Evolutionary conservation across 2,329 filamentous ascomycete genomes (phyloP).

Genomic region (Hortaea werneckii): DNA sequence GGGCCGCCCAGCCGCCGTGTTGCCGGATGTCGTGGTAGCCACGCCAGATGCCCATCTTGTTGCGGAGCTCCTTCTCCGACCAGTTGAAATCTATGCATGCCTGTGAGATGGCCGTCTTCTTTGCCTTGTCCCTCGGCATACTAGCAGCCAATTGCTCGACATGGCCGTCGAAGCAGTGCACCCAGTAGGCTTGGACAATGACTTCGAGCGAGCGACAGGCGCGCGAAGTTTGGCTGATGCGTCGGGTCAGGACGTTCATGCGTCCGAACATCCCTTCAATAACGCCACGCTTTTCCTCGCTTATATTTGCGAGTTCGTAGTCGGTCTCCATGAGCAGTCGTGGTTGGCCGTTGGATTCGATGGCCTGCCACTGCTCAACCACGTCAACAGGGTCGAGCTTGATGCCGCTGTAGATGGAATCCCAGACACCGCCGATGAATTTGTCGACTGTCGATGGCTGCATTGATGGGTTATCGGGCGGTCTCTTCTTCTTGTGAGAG

Average conservation of each 20-base stretch:
- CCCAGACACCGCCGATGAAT: slow-evolving; percentile 41
- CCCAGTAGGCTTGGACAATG: slow-evolving; percentile 48
- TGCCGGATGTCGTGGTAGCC: slow-evolving; percentile 51
- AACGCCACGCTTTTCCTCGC: slow-evolving; percentile 7
- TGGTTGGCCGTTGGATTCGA: slow-evolving; percentile 20
- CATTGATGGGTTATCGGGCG: slow-evolving; percentile 30
- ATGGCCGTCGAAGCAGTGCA: slow-evolving; percentile 45
- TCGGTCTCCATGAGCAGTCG: slow-evolving; percentile 15
- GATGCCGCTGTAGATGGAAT: slow-evolving; percentile 36
- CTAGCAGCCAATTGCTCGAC: slow-evolving; percentile 30
- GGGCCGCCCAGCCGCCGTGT: slow-evolving; percentile 44
- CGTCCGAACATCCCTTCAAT: slow-evolving; percentile 26
- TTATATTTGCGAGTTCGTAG: slow-evolving; percentile 7
- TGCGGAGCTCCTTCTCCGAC: slow-evolving; percentile 49
- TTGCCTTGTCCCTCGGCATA: slow-evolving; percentile 32
- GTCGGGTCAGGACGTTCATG: slow-evolving; percentile 35
- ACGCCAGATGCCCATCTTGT: slow-evolving; percentile 45
- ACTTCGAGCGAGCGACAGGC: slow-evolving; percentile 49
- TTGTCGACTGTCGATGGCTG: slow-evolving; percentile 40
- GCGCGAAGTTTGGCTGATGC: slow-evolving; percentile 41
- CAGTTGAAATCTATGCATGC: slow-evolving; percentile 46
- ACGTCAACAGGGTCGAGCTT: slow-evolving; percentile 31
- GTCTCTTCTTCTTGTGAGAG: slow-evolving; percentile 19
- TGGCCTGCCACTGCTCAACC: slow-evolving; percentile 24
- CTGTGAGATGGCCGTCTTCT: slow-evolving; percentile 43